Base-by-base conservation (phyloP, 2,329 filamentous ascomycete species). In the Phoma sp. region DNA sequence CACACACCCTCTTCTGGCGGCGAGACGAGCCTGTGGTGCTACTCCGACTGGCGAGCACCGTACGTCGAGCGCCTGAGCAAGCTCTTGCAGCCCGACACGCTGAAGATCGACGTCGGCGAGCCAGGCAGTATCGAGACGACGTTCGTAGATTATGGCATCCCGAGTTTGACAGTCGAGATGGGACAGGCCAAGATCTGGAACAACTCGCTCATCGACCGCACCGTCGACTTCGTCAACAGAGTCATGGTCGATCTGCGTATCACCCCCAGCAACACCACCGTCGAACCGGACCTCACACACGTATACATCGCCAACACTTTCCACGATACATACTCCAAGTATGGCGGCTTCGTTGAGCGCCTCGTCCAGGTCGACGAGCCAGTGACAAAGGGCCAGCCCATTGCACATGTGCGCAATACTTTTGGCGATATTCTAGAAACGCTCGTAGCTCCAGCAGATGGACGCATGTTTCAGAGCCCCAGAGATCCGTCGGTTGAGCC, bases 91-190 rank as follows among this genome's bases (percentile, higher is more conserved):
- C 74, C 74, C 14, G 73, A 76, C 53, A 73, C 72, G 14, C 64
- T 77, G 26, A 77, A 76, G 55, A 72, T 76, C 46, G 75, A 76
- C 21, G 57, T 65, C 11, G 74, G 74, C 26, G 72, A 76, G 63
- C 71, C 72, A 2, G 75, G 74, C 25, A 69, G 65, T 25, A 75
- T 77, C 38, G 74, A 77, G 47, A 76, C 74, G 2, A 74, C 74
- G 0, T 77, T 73, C 37, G 67, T 77, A 5, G 59, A 68, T 42
- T 62, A 70, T 51, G 60, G 64, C 4, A 62, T 77, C 11, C 74
- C 74, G 1, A 68, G 74, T 5, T 67, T 76, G 33, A 77, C 74
- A 0, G 68, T 77, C 7, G 74, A 77, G 45, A 74, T 75, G 57
- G 74, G 74, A 1, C 63, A 69, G 11, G 72, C 74, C 0, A 76